These are phyloP conservation scores for Dryas integrifolia DNA, from an alignment of 331 rosid genomes.

Conservation along the genomic window DNA sequence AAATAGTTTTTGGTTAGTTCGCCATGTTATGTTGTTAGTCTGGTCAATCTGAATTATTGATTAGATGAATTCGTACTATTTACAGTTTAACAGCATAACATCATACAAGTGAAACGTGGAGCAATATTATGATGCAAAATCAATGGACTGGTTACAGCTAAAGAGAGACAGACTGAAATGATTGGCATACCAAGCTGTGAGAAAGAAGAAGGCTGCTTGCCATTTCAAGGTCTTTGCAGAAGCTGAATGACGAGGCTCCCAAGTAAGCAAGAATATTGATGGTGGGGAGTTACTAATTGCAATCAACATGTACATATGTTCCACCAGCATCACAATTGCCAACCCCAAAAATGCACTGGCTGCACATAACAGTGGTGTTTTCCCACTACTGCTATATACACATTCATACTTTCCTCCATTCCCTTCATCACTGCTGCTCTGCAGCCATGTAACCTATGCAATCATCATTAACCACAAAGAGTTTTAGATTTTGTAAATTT, in stretches of 20 bases:
- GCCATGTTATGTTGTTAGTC: not conserved
- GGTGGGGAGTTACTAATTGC: slow-evolving; percentile 71
- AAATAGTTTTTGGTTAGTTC: not conserved
- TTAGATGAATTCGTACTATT: not conserved
- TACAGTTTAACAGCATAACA: not conserved
- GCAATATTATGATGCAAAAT: no score
- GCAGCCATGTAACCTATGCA: slow-evolving; percentile 58
- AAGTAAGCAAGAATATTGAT: slow-evolving; percentile 37
- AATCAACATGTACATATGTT: slow-evolving; percentile 63
- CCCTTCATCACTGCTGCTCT: slow-evolving; percentile 25
- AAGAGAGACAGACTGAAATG: not conserved
- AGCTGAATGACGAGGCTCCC: slow-evolving; percentile 60
- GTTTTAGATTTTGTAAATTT: not conserved
- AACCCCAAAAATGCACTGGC: slow-evolving; percentile 72
- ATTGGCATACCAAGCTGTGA: slow-evolving; percentile 62
- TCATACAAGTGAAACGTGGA: no score
- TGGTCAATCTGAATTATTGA: not conserved
- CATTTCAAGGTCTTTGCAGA: slow-evolving; percentile 55
- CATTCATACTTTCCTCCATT: slow-evolving; percentile 50
- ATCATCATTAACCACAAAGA: not conserved
- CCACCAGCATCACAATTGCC: slow-evolving; percentile 59
- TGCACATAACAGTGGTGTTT: slow-evolving; percentile 68
- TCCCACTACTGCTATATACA: slow-evolving; percentile 71
- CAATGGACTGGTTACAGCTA: not conserved
- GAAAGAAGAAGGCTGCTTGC: slow-evolving; percentile 78